Evolutionary conservation across 148 eudicot genomes (phyloP).

Genomic region (Rhododendron williamsianum): DNA sequence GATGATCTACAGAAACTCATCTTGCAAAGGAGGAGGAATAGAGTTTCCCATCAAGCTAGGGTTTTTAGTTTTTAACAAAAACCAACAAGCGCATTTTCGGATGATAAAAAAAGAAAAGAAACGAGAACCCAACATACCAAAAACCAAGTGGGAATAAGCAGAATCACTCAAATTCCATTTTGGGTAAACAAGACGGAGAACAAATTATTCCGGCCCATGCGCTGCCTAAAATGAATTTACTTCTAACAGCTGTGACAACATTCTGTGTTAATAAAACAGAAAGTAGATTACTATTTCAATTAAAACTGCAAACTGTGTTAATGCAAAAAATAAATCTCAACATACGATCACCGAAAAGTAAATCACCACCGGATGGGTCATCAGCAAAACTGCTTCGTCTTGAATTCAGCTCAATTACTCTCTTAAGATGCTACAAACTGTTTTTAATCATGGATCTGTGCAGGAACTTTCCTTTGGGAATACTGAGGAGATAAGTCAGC

Average conservation of each 20-base stretch:
- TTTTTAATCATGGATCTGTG: neutral
- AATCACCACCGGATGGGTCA: neutral
- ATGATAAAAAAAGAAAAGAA: neutral
- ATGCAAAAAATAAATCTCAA: neutral
- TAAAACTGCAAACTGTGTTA: neutral
- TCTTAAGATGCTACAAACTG: neutral
- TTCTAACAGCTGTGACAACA: neutral
- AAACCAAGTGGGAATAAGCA: neutral
- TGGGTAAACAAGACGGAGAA: neutral
- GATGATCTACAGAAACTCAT: neutral
- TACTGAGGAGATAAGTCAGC: neutral
- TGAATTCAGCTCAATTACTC: neutral
- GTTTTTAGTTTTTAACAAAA: neutral
- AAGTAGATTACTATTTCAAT: neutral
- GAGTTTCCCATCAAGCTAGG: neutral
- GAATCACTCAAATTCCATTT: neutral
- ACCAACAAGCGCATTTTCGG: neutral
- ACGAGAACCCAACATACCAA: neutral
- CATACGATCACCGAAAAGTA: neutral
- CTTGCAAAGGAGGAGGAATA: neutral
- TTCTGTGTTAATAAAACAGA: neutral
- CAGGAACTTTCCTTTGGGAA: neutral
- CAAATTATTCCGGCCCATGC: neutral
- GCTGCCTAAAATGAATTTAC: neutral
- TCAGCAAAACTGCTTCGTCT: neutral